Conservation (phyloP, 2,329 filamentous ascomycete species). For the Aureobasidium sp. region DNA sequence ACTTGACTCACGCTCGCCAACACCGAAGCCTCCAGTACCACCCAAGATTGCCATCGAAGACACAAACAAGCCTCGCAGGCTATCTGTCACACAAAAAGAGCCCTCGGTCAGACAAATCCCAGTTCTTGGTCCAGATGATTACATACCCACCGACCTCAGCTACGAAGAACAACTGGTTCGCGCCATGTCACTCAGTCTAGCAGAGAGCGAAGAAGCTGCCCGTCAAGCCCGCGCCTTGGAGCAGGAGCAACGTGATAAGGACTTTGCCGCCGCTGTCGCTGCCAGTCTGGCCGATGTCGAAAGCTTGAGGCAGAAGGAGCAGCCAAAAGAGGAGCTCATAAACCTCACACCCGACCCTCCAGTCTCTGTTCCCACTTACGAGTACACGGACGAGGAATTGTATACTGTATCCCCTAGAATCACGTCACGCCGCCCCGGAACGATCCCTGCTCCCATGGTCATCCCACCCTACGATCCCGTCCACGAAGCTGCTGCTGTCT, state of each 20-base stretch:
- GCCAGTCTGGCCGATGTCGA: slow-evolving; percentile 24
- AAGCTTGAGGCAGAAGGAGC: slow-evolving; percentile 21
- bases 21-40: slow-evolving; percentile 38
- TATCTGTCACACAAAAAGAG: slow-evolving; percentile 1
- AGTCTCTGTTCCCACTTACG: slow-evolving; percentile 4
- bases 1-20: slow-evolving; percentile 23
- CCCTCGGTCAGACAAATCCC: slow-evolving; percentile 2
- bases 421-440: slow-evolving; percentile 13
- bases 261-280: slow-evolving; percentile 28
- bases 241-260: slow-evolving; percentile 22
- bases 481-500: slow-evolving; percentile 24
- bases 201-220: slow-evolving; percentile 24
- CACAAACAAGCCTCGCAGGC: slow-evolving; percentile 8
- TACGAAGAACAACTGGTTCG: slow-evolving; percentile 33
- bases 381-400: slow-evolving; percentile 23
- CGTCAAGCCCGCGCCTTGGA: slow-evolving; percentile 14
- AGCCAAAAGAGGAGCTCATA: slow-evolving; percentile 16
- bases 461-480: slow-evolving; percentile 24
- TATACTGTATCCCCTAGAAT: slow-evolving; percentile 26
- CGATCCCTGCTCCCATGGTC: neutral
- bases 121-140: neutral
- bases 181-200: slow-evolving; percentile 30
- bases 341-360: slow-evolving; percentile 23
- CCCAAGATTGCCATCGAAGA: slow-evolving; percentile 35
- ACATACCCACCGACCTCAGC: slow-evolving; percentile 21